Conservation (phyloP, 78 protist genomes). For the Emiliania huxleyi region DNA sequence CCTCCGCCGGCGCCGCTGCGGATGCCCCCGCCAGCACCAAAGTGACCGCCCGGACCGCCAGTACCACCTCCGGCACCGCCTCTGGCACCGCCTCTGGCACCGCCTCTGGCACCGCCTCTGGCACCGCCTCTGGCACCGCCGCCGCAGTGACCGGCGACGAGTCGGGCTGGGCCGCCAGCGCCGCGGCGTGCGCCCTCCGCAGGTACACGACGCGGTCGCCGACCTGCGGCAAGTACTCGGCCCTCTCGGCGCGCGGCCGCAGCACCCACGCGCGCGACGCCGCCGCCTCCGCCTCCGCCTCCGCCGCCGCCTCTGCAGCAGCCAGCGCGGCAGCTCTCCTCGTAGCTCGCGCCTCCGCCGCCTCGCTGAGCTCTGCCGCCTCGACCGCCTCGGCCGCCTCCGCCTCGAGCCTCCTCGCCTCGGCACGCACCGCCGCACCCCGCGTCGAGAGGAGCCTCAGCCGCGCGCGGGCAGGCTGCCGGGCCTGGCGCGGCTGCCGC, state of each 20-base stretch:
- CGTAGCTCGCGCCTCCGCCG: not conserved
- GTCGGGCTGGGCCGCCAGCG: not conserved
- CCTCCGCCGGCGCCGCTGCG: too few species aligned
- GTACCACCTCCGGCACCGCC: not conserved
- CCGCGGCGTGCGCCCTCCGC: not conserved
- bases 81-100: too few species aligned
- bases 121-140: too few species aligned
- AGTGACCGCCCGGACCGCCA: too few species aligned
- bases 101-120: too few species aligned
- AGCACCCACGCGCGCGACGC: not conserved
- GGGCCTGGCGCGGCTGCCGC: too few species aligned
- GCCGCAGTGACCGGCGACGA: not conserved
- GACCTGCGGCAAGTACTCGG: not conserved
- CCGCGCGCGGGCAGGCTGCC: too few species aligned
- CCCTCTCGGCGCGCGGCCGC: not conserved
- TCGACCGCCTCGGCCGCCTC: too few species aligned
- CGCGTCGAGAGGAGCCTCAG: too few species aligned
- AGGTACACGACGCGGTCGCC: constrained; percentile 6
- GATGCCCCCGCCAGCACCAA: too few species aligned
- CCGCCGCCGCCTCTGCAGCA: not conserved
- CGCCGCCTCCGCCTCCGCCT: not conserved
- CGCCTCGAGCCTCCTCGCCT: too few species aligned
- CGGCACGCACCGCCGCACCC: too few species aligned
- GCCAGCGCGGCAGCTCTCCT: not conserved
- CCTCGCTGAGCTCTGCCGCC: not conserved